Evolutionary conservation across 148 eudicot species (phyloP), one percentile per base, ranked within the genome.

Genomic region (Vaccinium corymbosum): DNA sequence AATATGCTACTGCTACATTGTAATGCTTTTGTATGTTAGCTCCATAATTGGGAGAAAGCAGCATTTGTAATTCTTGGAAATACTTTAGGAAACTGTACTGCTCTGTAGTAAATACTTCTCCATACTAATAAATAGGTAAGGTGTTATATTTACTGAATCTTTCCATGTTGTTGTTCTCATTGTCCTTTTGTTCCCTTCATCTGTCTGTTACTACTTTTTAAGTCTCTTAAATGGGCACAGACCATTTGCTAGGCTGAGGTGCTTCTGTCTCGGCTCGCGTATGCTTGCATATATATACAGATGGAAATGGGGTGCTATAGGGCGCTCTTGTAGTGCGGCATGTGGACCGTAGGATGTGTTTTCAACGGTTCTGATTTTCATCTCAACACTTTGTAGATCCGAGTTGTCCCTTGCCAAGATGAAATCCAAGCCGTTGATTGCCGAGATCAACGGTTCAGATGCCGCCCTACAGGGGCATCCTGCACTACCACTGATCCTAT

Each of bases 11-110:
- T 42, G 46, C 46, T 51, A 52, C 20, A 51, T 25, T 27, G 22
- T n/a, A 25, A 76, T 78, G 38, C 35, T 52, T 9, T 27, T 78
- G 59, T 52, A 25, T 15, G 61, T 52, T 14, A 46, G 57, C 82
- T 51, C 82, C 82, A 78, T 78, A 51, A 84, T 32, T 78, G n/a
- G 66, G 82, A 78, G 64, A 81, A 20, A 64, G 76, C 55, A 78
- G 72, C 38, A 51, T 27, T 29, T 84, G 77, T n/a, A 57, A 6
- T 64, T 12, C 50, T 38, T 35, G 76, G 59, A 75, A 83, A 29
- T 61, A 76, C 81, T 76, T 61, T 42, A 59, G 38, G 38, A 56
- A 53, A 52, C 27, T 42, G 46, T 53, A 38, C 76, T 66, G 42
- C 35, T 84, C 82, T 61, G 82, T 78, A 84, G n/a, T 79, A 32